These are phyloP conservation scores for Colletotrichum abscissum DNA, from an alignment of 2,329 filamentous ascomycete genomes.

Conservation along the genomic window DNA sequence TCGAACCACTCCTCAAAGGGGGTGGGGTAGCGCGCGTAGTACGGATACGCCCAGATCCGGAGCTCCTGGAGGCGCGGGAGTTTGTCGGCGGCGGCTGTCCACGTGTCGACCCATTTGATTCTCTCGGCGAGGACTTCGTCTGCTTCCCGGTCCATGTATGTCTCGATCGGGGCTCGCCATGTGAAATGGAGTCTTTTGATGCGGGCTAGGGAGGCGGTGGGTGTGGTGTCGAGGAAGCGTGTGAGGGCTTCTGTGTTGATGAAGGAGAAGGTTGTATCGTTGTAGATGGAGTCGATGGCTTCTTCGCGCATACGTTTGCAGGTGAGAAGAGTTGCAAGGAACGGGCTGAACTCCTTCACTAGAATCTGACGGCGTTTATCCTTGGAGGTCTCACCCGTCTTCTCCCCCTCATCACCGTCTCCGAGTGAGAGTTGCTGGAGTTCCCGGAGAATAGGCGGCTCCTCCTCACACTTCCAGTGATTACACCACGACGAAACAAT, in stretches of 20 bases:
- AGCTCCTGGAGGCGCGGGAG: constrained; percentile 12
- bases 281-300: constrained; percentile 25
- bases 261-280: constrained; percentile 35
- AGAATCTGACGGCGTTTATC: neutral
- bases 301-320: constrained; percentile 32
- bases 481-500: constrained; percentile 16
- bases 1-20: constrained; percentile 25
- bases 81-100: neutral
- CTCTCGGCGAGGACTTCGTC: constrained; percentile 5
- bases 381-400: neutral
- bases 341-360: constrained; percentile 32
- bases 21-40: constrained; percentile 25
- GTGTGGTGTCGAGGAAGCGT: constrained; percentile 11
- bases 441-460: constrained; percentile 18
- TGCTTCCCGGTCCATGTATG: constrained; percentile 11
- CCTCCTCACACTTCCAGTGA: constrained; percentile 30
- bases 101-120: constrained; percentile 3
- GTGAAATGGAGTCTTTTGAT: constrained; percentile 9
- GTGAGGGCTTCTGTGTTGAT: constrained; percentile 8
- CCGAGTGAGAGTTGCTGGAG: neutral
- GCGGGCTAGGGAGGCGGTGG: neutral
- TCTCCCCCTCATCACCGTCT: neutral
- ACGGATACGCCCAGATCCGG: constrained; percentile 24
- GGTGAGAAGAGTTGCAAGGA: constrained; percentile 19
- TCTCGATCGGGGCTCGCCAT: constrained; percentile 23